Percentiles rank a stretch among this genome's conserved stretches.
These are phyloP conservation scores for Sporothrix luriei DNA, from an alignment of 2,329 filamentous ascomycete genomes.

Conservation along the genomic window DNA sequence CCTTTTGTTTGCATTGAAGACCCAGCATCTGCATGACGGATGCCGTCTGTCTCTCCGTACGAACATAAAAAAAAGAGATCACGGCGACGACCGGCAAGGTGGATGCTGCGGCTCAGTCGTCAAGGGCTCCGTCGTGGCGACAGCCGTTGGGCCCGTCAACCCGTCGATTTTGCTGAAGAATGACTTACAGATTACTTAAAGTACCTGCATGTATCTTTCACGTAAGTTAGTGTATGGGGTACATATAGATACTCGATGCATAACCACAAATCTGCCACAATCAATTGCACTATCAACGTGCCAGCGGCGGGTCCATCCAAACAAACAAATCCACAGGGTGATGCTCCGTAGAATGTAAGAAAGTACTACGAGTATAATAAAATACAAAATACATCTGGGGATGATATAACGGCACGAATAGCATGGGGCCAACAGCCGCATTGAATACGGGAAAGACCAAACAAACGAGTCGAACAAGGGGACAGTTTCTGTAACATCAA, in stretches of 20 bases:
- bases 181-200: not conserved
- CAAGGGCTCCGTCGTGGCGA: slow-evolving; percentile 12
- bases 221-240: not conserved
- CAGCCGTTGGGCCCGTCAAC: not conserved
- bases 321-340: not conserved
- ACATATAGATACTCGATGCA: not conserved
- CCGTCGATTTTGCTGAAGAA: not conserved
- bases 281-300: slow-evolving; percentile 4
- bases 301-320: not conserved
- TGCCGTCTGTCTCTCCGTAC: not conserved
- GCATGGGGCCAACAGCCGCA: not conserved
- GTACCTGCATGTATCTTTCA: not conserved
- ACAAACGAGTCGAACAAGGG: not conserved
- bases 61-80: not conserved
- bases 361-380: not conserved
- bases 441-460: not conserved
- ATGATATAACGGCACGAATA: not conserved
- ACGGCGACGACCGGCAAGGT: not conserved
- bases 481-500: not conserved
- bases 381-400: not conserved
- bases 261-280: not conserved
- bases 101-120: not conserved
- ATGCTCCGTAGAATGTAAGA: too few species aligned
- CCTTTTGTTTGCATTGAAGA: slow-evolving; percentile 3
- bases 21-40: not conserved